Base-by-base conservation (phyloP, 495 filamentous ascomycete species). In the Cryomyces antarcticus region DNA sequence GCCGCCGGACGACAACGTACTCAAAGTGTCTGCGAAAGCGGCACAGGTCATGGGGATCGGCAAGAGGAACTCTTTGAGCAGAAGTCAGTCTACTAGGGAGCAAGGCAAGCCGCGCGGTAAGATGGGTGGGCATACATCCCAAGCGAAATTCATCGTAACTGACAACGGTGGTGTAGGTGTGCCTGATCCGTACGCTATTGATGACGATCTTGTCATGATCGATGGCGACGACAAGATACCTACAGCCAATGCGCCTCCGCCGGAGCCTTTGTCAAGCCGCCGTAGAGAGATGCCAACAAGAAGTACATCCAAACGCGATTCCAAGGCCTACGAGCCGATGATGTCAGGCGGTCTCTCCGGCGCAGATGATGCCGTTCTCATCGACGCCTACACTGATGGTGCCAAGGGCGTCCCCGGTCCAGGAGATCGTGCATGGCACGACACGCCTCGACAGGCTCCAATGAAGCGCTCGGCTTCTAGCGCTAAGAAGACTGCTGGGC, bases 131-230 rank as follows among this genome's bases (percentile, higher is more conserved):
- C 12, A 36, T 13, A 2, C 3, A 1, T 10, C 33, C 3, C 9
- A 36, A 36, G 9, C 12, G 12, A 10, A 9, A 36, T 36, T 9
- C 9, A 36, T 13, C 33, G 12, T 9, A 2, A 9, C 33, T 9
- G 12, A 9, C 12, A 36, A 36, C 33, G 12, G 9, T 10, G 9
- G 12, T 36, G 33, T 28, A 42, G 40, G 49, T 44, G 60, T 61
- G 37, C 71, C 65, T 36, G 73, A 78, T 53, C 68, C 73, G 4
- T 75, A 75, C 52, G 52, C 68, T 6, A 60, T 75, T 39, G 72
- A 75, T 34, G 71, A 74, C 43, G 74, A 77, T 45, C 54, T 72
- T 40, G 67, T 75, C 35, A 61, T 75, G 63, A 66, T 74, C 11
- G 63, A 73, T 46, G 58, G 49, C 11, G 60, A 67, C 39, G 68